A percentile compares a stretch with the other conserved stretches of the same genome.
These are phyloP conservation scores for Trypanosoma brucei DNA, from an alignment of 208 protist species.

Conservation along the genomic window DNA sequence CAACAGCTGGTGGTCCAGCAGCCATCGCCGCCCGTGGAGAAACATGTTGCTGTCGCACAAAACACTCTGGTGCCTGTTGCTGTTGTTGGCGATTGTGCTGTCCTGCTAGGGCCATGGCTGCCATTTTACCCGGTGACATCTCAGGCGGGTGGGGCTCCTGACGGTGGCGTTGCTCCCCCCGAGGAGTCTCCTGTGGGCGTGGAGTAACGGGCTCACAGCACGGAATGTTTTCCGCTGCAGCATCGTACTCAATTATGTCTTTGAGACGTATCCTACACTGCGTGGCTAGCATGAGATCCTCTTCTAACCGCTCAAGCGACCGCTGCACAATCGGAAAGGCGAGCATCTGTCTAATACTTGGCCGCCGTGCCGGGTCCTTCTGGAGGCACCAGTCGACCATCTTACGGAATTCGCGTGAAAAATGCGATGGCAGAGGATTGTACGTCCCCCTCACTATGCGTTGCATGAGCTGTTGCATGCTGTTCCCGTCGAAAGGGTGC, in stretches of 20 bases:
- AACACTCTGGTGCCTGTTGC: background rate
- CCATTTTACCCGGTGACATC: slow-evolving; percentile 73
- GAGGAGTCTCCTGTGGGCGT: no score
- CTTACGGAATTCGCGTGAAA: slow-evolving; percentile 78
- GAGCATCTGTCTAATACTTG: slow-evolving; percentile 78
- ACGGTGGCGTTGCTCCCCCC: background rate
- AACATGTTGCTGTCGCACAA: background rate
- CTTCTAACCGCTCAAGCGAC: slow-evolving; percentile 76
- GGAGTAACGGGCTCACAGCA: slow-evolving; percentile 8
- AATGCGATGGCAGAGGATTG: slow-evolving; percentile 75
- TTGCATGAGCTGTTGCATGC: slow-evolving; percentile 92
- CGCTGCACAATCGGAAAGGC: slow-evolving; percentile 60
- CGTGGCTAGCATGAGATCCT: slow-evolving; percentile 87
- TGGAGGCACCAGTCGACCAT: slow-evolving; percentile 87
- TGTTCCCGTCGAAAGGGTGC: slow-evolving; percentile 92
- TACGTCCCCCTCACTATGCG: slow-evolving; percentile 86
- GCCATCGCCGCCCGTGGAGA: background rate
- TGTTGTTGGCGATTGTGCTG: slow-evolving; percentile 19
- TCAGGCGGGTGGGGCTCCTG: slow-evolving; percentile 13
- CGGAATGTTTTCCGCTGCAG: slow-evolving; percentile 18
- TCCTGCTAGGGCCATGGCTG: slow-evolving; percentile 64
- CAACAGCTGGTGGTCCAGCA: background rate
- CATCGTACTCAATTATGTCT: slow-evolving; percentile 87
- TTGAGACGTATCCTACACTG: slow-evolving; percentile 80
- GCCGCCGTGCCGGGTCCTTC: slow-evolving; percentile 72